These are phyloP conservation scores for Linanthus parryae DNA, from an alignment of 148 eudicot genomes.

Conservation along the genomic window DNA sequence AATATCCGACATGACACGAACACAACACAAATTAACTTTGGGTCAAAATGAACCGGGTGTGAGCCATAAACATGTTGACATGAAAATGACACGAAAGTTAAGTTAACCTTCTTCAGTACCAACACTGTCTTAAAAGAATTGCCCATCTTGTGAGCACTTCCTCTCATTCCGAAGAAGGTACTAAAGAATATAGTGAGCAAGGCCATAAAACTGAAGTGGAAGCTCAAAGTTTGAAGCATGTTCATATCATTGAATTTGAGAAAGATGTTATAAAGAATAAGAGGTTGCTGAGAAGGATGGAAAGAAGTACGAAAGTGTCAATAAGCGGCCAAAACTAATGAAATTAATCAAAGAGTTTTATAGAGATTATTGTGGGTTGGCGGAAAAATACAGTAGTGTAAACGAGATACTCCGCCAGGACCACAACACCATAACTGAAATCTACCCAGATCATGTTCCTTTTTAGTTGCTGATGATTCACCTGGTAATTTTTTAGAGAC, in stretches of 20 bases:
- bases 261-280: background rate
- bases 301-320: too few species aligned
- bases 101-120: background rate
- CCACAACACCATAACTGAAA: too few species aligned
- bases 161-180: background rate
- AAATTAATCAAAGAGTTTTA: too few species aligned
- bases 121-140: conserved; percentile 14
- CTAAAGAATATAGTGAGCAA: background rate
- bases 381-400: too few species aligned
- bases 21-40: background rate
- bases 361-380: too few species aligned
- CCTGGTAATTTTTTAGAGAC: too few species aligned
- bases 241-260: background rate
- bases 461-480: too few species aligned
- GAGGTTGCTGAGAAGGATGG: background rate
- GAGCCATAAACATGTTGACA: background rate
- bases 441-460: too few species aligned
- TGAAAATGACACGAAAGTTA: background rate
- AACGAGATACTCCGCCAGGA: too few species aligned
- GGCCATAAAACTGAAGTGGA: conserved; percentile 16
- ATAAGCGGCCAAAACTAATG: too few species aligned
- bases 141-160: too few species aligned
- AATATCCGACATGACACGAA: background rate
- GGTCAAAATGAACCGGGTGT: background rate
- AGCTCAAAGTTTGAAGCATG: background rate